These are phyloP conservation scores for Picochlorum sp. DNA, from an alignment of 139 green algal species.

Conservation along the genomic window DNA sequence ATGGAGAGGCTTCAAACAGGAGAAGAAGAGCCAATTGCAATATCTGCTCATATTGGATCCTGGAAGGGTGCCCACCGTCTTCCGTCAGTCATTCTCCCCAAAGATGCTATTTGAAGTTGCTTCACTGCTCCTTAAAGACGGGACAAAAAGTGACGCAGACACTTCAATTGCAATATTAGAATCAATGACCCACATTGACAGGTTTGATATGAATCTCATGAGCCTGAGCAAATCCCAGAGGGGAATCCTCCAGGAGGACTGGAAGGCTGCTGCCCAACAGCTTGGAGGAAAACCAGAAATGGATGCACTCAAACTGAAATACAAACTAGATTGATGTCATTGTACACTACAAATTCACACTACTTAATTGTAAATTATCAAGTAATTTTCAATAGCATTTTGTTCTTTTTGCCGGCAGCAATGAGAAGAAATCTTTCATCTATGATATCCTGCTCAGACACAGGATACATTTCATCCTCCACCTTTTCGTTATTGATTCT, in stretches of 20 bases:
- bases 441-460: conserved; percentile 66
- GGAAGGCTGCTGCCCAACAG: not conserved
- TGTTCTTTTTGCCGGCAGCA: conserved; percentile 68
- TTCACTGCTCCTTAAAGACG: conserved; percentile 2
- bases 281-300: not conserved
- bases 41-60: conserved; percentile 41
- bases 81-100: conserved; percentile 48
- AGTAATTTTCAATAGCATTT: conserved; percentile 67
- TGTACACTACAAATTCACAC: not conserved
- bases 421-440: conserved; percentile 83
- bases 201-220: conserved; percentile 5
- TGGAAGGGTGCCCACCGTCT: conserved; percentile 34
- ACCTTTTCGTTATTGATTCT: conserved; percentile 90
- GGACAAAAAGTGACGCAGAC: not conserved
- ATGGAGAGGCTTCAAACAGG: conserved; percentile 41
- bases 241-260: not conserved
- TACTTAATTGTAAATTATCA: conserved; percentile 69
- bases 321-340: not conserved
- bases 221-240: not conserved
- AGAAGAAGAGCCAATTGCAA: conserved; percentile 28
- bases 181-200: not conserved
- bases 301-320: not conserved
- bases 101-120: conserved; percentile 22
- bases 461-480: conserved; percentile 37
- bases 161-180: conserved; percentile 5